Conservation (phyloP, 352 stramenopile species). For the Aphanomyces cochlioides region DNA sequence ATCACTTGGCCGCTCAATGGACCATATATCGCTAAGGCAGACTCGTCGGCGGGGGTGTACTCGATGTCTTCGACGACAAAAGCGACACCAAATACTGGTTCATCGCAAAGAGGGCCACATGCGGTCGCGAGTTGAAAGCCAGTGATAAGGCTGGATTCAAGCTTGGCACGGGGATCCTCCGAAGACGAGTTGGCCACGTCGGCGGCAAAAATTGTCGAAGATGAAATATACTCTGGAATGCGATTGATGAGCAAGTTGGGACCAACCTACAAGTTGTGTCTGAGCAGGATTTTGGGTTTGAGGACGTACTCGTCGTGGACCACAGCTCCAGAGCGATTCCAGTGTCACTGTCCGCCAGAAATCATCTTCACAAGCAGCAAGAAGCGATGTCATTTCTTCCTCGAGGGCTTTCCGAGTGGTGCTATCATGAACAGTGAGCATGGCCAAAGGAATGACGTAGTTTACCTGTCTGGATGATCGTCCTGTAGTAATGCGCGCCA, state of each 20-base stretch:
- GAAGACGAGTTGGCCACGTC: slow-evolving; percentile 31
- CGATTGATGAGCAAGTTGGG: slow-evolving; percentile 80
- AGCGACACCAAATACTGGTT: slow-evolving; percentile 87
- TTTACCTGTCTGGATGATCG: slow-evolving; percentile 25
- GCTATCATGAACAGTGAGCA: too few species aligned
- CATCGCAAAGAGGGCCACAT: slow-evolving; percentile 84
- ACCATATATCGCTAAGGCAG: slow-evolving; percentile 43
- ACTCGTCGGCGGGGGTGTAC: slow-evolving; percentile 32
- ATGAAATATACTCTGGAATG: slow-evolving; percentile 40
- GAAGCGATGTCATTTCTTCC: slow-evolving; percentile 43
- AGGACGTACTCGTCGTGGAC: slow-evolving; percentile 43
- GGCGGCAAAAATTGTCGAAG: slow-evolving; percentile 25
- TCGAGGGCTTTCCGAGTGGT: slow-evolving; percentile 36
- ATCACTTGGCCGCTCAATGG: slow-evolving; percentile 78
- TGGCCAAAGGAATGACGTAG: not conserved
- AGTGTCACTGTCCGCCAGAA: slow-evolving; percentile 59
- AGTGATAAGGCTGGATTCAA: slow-evolving; percentile 79
- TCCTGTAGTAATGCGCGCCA: slow-evolving; percentile 39
- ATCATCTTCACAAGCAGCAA: slow-evolving; percentile 44
- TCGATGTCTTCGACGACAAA: slow-evolving; percentile 83
- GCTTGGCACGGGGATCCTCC: slow-evolving; percentile 34
- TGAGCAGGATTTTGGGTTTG: not conserved
- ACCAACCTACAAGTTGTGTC: slow-evolving; percentile 36
- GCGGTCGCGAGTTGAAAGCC: slow-evolving; percentile 78
- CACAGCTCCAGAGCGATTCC: slow-evolving; percentile 67